Evolutionary conservation across 768 basidiomycete genomes (phyloP).

Genomic region (Lanmaoa rubissima): DNA sequence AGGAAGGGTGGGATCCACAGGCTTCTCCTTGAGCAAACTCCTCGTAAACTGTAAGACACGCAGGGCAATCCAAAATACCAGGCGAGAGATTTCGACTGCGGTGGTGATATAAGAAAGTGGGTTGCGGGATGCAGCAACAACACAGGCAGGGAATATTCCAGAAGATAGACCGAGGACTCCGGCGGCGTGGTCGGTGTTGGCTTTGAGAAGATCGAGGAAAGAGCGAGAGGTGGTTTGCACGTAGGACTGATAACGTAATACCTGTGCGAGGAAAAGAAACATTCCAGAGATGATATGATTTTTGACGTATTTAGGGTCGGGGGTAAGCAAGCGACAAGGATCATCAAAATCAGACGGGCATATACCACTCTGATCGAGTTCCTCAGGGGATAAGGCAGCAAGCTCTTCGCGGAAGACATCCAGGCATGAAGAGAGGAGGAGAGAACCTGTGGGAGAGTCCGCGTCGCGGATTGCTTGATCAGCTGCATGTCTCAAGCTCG

Average conservation of each 20-base stretch:
- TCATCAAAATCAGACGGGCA: slow-evolving; percentile 44
- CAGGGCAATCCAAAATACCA: slow-evolving; percentile 53
- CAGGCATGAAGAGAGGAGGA: slow-evolving; percentile 51
- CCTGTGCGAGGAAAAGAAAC: slow-evolving; percentile 50
- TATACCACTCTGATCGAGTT: slow-evolving; percentile 38
- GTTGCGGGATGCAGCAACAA: slow-evolving; percentile 44
- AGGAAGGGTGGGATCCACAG: slow-evolving; percentile 29
- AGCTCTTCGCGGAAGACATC: slow-evolving; percentile 51
- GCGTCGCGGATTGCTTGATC: slow-evolving; percentile 44
- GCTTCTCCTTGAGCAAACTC: slow-evolving; percentile 14
- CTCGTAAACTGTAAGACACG: slow-evolving; percentile 38
- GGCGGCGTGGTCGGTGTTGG: slow-evolving; percentile 33
- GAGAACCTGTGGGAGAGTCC: slow-evolving; percentile 37
- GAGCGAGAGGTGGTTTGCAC: slow-evolving; percentile 25
- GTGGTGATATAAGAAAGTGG: slow-evolving; percentile 41
- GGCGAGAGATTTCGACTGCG: slow-evolving; percentile 47
- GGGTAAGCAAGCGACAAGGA: slow-evolving; percentile 39
- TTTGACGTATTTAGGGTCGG: slow-evolving; percentile 34
- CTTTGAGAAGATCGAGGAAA: slow-evolving; percentile 31
- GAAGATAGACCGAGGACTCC: slow-evolving; percentile 57
- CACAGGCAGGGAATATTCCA: slow-evolving; percentile 53
- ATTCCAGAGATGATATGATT: slow-evolving; percentile 52
- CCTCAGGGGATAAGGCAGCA: slow-evolving; percentile 39
- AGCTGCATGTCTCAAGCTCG: slow-evolving; percentile 32
- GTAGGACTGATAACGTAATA: slow-evolving; percentile 50